phyloP scores from a whole-genome alignment of 352 stramenopile genomes.

The Pythium scleroteichum region DNA sequence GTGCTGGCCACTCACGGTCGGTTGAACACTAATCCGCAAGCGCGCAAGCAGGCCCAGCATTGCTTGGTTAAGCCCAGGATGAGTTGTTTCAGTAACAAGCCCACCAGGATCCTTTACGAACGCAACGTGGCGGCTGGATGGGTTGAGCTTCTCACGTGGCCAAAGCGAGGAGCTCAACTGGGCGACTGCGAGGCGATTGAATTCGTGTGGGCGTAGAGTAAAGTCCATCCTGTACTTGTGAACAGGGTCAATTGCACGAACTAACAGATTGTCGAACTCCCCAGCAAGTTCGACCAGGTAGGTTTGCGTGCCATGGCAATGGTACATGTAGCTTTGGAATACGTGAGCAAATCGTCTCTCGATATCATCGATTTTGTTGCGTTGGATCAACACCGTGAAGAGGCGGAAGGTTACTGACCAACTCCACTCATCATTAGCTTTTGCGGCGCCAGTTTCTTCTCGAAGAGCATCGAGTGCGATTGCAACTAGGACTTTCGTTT shows the following conservation, averaged over 20 bases:
- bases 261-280: constrained; percentile 31
- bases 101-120: constrained; percentile 31
- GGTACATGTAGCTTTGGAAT: constrained; percentile 36
- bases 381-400: constrained; percentile 47
- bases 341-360: constrained; percentile 51
- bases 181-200: constrained; percentile 19
- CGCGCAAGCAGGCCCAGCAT: constrained; percentile 39
- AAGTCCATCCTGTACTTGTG: constrained; percentile 63
- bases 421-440: constrained; percentile 28
- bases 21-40: constrained; percentile 30
- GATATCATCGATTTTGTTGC: constrained; percentile 49
- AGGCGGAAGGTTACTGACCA: constrained; percentile 41
- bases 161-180: constrained; percentile 24
- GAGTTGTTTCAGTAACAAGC: constrained; percentile 42
- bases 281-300: constrained; percentile 48
- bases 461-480: constrained; percentile 50
- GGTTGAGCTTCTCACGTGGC: constrained; percentile 1
- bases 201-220: constrained; percentile 51
- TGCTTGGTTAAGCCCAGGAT: constrained; percentile 37
- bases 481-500: constrained; percentile 41
- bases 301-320: constrained; percentile 43
- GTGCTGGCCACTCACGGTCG: constrained; percentile 28
- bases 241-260: constrained; percentile 53
- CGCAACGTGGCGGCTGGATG: constrained; percentile 6
- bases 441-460: constrained; percentile 22